Conservation (phyloP, 176 grass and related monocot species). For the Avena insularis region DNA sequence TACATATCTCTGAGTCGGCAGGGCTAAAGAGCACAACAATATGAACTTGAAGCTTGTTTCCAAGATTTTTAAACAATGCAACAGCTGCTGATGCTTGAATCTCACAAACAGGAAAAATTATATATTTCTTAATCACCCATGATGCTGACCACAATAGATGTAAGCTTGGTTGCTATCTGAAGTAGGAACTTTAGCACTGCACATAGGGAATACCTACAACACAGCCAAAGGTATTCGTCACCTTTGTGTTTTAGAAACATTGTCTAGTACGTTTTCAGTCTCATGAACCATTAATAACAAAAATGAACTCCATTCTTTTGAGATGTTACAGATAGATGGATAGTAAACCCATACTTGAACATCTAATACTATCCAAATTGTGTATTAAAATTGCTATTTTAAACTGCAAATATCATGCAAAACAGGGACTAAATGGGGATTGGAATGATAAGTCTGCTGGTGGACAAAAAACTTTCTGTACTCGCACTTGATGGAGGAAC, state of each 20-base stretch:
- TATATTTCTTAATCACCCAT: background rate
- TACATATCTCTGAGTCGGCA: background rate
- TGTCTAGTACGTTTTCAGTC: background rate
- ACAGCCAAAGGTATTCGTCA: conserved; percentile 27
- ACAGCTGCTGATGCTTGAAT: conserved; percentile 4
- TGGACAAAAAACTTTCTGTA: background rate
- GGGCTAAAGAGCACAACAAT: background rate
- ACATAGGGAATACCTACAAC: conserved; percentile 75
- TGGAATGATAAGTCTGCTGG: background rate
- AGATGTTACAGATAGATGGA: background rate
- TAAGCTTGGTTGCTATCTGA: conserved; percentile 46
- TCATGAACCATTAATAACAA: background rate
- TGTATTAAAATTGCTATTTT: background rate
- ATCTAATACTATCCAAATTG: background rate
- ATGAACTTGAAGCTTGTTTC: background rate
- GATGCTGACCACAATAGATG: background rate
- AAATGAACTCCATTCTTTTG: background rate
- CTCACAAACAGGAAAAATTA: conserved; percentile 25
- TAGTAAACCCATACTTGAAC: background rate
- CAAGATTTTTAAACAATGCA: background rate
- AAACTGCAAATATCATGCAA: background rate
- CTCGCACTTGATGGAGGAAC: background rate
- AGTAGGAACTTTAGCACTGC: conserved; percentile 50
- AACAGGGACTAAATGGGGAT: background rate
- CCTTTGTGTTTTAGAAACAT: background rate